Evolutionary conservation across 352 stramenopile species (phyloP).

Genomic region (Thalassiosira hispida): DNA sequence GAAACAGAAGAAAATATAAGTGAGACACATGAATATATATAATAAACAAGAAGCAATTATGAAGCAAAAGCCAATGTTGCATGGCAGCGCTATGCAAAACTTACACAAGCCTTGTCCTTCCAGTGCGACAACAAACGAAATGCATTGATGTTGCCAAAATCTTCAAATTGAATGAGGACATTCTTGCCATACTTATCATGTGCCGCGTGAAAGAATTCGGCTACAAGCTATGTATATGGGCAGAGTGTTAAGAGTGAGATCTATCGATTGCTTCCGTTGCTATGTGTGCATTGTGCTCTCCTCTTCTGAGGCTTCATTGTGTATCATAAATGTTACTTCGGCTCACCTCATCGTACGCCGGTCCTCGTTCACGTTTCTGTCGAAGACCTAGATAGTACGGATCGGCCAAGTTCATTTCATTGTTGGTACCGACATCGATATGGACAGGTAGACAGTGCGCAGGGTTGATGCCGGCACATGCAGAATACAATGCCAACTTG

Average conservation of each 20-base stretch:
- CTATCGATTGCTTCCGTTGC: too few relatives aligned
- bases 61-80: too few relatives aligned
- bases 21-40: too few relatives aligned
- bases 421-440: slow-evolving; percentile 93
- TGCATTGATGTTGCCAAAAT: slow-evolving; percentile 56
- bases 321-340: too few relatives aligned
- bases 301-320: too few relatives aligned
- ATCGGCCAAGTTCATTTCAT: slow-evolving; percentile 89
- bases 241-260: too few relatives aligned
- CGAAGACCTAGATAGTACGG: slow-evolving; percentile 92
- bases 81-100: too few relatives aligned
- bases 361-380: slow-evolving; percentile 87
- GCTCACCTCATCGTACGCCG: slow-evolving; percentile 90
- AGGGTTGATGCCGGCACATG: slow-evolving; percentile 90
- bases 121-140: slow-evolving; percentile 30
- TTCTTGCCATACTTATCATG: slow-evolving; percentile 35
- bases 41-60: too few relatives aligned
- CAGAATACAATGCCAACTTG: slow-evolving; percentile 93
- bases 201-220: slow-evolving; percentile 92
- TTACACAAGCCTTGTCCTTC: slow-evolving; percentile 37
- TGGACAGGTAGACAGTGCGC: slow-evolving; percentile 90
- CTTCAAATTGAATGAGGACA: slow-evolving; percentile 88
- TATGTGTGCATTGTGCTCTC: too few relatives aligned
- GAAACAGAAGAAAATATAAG: too few relatives aligned
- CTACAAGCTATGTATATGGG: too few relatives aligned